These are phyloP conservation scores for Podospora tetraspora DNA, from an alignment of 495 filamentous ascomycete genomes.

Conservation along the genomic window DNA sequence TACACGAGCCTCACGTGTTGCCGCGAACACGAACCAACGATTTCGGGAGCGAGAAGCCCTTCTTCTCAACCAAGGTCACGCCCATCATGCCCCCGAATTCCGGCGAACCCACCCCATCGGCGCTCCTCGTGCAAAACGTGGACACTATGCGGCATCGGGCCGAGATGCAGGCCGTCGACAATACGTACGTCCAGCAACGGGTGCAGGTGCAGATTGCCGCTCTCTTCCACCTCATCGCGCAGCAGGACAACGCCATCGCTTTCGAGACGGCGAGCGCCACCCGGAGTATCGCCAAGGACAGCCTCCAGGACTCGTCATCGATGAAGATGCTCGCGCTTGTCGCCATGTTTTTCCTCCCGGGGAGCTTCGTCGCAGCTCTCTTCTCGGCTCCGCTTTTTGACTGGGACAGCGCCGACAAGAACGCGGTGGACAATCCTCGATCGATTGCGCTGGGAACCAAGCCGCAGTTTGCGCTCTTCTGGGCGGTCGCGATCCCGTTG, in stretches of 20 bases:
- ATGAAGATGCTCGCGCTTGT: conserved; percentile 52
- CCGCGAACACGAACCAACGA: neutral
- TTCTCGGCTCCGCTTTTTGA: conserved; percentile 27
- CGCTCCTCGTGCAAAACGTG: neutral
- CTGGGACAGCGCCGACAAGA: conserved; percentile 17
- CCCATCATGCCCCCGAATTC: neutral
- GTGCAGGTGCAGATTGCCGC: conserved; percentile 30
- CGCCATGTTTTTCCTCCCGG: conserved; percentile 51
- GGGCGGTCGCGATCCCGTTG: conserved; percentile 27
- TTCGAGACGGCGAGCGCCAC: conserved; percentile 27
- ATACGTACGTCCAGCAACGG: conserved; percentile 27
- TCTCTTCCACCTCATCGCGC: conserved; percentile 29
- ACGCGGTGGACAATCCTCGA: neutral
- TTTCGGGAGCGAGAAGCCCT: neutral
- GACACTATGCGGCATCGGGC: conserved; percentile 18
- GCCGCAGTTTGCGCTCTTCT: conserved; percentile 29
- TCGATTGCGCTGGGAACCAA: conserved; percentile 16
- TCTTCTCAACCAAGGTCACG: neutral
- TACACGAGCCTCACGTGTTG: neutral
- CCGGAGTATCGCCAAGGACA: conserved; percentile 36
- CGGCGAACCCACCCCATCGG: neutral
- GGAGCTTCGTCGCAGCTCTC: conserved; percentile 43
- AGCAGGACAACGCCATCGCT: conserved; percentile 30
- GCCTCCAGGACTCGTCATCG: conserved; percentile 41
- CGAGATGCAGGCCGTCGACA: conserved; percentile 27